phyloP scores from a whole-genome alignment of 1,284 basidiomycete genomes.

The Mycena sp. region DNA sequence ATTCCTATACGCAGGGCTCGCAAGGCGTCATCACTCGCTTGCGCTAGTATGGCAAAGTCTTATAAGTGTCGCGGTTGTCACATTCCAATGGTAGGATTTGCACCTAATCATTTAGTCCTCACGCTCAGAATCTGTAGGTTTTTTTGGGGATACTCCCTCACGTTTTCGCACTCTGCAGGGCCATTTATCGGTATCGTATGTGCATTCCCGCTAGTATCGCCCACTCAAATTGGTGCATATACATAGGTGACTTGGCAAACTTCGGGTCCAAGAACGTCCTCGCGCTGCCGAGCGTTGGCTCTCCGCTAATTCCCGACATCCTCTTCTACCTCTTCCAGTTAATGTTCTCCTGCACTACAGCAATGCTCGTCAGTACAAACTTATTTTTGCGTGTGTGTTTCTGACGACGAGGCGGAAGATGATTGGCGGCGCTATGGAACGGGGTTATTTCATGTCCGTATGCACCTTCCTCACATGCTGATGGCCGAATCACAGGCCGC shows the following conservation, averaged over 20 bases:
- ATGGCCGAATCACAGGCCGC: slow-evolving; percentile 3
- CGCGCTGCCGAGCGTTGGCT: slow-evolving; percentile 78
- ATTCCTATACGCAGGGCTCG: slow-evolving; percentile 88
- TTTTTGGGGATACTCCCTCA: slow-evolving; percentile 78
- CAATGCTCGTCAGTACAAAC: slow-evolving; percentile 35
- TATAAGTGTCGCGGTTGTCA: slow-evolving; percentile 79
- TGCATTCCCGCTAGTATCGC: slow-evolving; percentile 51
- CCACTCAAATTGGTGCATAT: slow-evolving; percentile 39
- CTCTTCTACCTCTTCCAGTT: slow-evolving; percentile 91
- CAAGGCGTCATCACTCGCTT: slow-evolving; percentile 86
- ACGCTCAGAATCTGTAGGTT: slow-evolving; percentile 61
- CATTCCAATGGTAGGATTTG: slow-evolving; percentile 67
- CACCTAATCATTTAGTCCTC: background rate
- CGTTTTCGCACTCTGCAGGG: slow-evolving; percentile 72
- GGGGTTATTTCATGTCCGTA: slow-evolving; percentile 56
- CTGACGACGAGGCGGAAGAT: slow-evolving; percentile 56
- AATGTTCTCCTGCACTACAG: slow-evolving; percentile 89
- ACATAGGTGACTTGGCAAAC: slow-evolving; percentile 51
- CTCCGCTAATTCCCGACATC: slow-evolving; percentile 78
- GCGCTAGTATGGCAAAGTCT: slow-evolving; percentile 91
- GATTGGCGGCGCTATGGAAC: slow-evolving; percentile 92
- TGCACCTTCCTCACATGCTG: background rate
- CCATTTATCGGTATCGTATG: slow-evolving; percentile 69
- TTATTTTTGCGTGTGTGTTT: background rate
- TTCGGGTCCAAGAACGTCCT: slow-evolving; percentile 89